phyloP scores from a whole-genome alignment of 2,329 filamentous ascomycete genomes.

The Pezicula neosporulosa region DNA sequence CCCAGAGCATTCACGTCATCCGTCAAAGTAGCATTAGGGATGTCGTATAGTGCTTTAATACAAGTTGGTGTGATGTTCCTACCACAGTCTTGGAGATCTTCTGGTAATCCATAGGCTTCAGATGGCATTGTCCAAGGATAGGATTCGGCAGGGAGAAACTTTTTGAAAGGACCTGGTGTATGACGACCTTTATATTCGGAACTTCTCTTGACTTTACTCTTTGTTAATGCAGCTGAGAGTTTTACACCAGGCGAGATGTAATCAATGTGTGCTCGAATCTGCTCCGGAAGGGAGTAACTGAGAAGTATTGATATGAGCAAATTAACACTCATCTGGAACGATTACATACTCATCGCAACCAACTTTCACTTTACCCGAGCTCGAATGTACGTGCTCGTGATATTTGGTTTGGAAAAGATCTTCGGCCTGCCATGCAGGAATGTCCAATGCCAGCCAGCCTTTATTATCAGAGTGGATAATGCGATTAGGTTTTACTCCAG shows the following conservation, averaged over 20 bases:
- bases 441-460: conserved; percentile 33
- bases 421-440: conserved; percentile 29
- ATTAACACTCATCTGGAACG: not conserved
- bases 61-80: conserved; percentile 54
- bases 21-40: conserved; percentile 35
- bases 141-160: not conserved
- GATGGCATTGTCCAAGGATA: not conserved
- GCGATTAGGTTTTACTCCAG: conserved; percentile 26
- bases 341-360: conserved; percentile 30
- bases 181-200: not conserved
- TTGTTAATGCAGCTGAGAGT: conserved; percentile 20
- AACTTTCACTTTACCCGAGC: conserved; percentile 23
- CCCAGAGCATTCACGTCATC: conserved; percentile 43
- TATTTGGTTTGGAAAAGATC: conserved; percentile 31
- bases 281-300: conserved; percentile 35
- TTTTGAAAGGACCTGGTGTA: conserved; percentile 6
- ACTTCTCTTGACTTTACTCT: conserved; percentile 5
- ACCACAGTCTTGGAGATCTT: conserved; percentile 38
- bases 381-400: conserved; percentile 28
- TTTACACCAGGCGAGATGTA: conserved; percentile 43
- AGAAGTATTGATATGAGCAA: not conserved
- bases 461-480: conserved; percentile 29
- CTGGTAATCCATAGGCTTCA: conserved; percentile 3
- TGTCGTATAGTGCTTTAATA: conserved; percentile 48
- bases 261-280: conserved; percentile 38